These are phyloP conservation scores for Cladophialophora bantiana DNA, from an alignment of 2,329 filamentous ascomycete species.

Conservation along the genomic window DNA sequence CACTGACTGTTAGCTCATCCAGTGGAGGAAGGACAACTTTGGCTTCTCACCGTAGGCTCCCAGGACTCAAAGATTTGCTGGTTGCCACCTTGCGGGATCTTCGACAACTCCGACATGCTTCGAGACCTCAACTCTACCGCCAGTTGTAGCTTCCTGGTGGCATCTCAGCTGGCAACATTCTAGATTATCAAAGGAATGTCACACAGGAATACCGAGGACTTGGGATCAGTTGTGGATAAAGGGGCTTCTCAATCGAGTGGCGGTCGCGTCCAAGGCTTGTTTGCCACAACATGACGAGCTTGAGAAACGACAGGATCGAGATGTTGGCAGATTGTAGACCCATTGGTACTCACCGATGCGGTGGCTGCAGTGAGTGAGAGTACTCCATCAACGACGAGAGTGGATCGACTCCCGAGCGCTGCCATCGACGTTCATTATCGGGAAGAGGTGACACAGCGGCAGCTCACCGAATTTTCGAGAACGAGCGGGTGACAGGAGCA, in stretches of 20 bases:
- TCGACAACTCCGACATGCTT: background rate
- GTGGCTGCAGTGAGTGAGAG: no score
- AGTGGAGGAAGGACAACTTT: no score
- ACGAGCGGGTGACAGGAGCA: background rate
- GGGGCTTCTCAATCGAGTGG: no score
- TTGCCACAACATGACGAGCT: no score
- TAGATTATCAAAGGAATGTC: background rate
- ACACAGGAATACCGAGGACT: no score
- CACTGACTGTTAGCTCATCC: background rate
- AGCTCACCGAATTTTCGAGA: slow-evolving; percentile 1
- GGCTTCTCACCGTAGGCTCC: no score
- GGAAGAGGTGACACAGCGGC: background rate
- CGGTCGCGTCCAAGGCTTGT: no score
- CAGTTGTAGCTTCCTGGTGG: background rate
- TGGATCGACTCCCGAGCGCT: background rate
- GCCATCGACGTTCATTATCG: background rate
- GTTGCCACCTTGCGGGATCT: background rate
- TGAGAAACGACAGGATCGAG: no score
- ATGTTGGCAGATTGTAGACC: no score
- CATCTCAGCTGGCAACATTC: slow-evolving; percentile 8
- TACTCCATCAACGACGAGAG: no score
- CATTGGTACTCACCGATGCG: no score
- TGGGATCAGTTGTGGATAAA: no score
- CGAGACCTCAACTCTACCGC: background rate
- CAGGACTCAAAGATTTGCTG: background rate